Conservation (phyloP, 257 asterid genomes). For the Solanum etuberosum region DNA sequence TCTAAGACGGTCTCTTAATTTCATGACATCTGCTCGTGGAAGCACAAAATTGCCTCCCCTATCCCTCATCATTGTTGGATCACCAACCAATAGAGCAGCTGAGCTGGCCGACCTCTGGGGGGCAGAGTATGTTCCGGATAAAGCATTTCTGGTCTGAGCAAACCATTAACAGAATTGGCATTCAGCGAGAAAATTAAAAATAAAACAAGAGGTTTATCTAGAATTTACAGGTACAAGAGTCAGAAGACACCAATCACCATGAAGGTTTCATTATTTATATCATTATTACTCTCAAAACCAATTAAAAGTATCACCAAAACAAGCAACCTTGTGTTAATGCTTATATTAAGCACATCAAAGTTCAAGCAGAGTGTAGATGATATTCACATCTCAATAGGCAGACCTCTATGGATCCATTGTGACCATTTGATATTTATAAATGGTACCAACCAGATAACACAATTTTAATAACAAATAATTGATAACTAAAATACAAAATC, state of each 20-base stretch:
- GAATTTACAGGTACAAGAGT: neutral
- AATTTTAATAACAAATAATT: neutral
- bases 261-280: neutral
- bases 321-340: neutral
- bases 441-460: neutral
- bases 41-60: conserved; percentile 97
- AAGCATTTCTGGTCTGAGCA: conserved; percentile 82
- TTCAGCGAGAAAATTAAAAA: conserved; percentile 5
- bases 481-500: neutral
- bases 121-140: conserved; percentile 97
- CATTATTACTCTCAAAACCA: neutral
- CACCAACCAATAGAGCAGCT: conserved; percentile 98
- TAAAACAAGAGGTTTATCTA: conserved; percentile 1
- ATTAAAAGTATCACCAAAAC: neutral
- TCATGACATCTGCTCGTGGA: conserved; percentile 97
- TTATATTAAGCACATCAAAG: neutral
- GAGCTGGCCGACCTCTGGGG: conserved; percentile 99
- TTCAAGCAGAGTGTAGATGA: neutral
- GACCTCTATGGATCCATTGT: neutral
- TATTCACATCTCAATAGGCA: neutral
- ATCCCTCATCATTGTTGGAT: conserved; percentile 83
- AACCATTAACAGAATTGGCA: conserved; percentile 7
- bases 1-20: conserved; percentile 90
- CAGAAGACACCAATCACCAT: neutral
- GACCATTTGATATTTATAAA: neutral